Conservation (phyloP, 1,284 basidiomycete genomes). For the Meripilus lineatus region DNA sequence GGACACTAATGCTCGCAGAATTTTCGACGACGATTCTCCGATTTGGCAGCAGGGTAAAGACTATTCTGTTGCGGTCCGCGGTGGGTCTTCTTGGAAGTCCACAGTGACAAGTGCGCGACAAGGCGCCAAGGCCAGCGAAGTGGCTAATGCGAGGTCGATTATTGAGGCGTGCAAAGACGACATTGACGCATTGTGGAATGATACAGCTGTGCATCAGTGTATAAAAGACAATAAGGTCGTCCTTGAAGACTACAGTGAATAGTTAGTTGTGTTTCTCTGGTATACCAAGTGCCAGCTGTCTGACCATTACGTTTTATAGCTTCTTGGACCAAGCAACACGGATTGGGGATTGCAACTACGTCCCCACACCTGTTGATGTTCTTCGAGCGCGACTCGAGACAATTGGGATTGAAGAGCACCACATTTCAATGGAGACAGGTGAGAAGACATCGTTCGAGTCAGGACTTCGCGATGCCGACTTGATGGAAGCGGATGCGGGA, state of each 20-base stretch:
- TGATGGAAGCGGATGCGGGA: conserved; percentile 28
- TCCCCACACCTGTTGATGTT: conserved; percentile 57
- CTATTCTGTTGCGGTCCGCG: conserved; percentile 41
- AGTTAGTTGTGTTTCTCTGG: conserved; percentile 38
- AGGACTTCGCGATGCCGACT: neutral
- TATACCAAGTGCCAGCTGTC: too few relatives aligned
- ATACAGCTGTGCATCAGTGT: conserved; percentile 35
- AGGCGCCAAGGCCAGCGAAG: conserved; percentile 24
- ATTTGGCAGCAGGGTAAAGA: neutral
- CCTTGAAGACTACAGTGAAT: conserved; percentile 53
- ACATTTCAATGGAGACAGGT: conserved; percentile 47
- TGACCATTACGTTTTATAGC: conserved; percentile 32
- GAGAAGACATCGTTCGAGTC: conserved; percentile 6
- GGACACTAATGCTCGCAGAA: conserved; percentile 5
- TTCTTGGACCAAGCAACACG: conserved; percentile 53
- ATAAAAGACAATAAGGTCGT: conserved; percentile 38
- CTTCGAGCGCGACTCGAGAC: conserved; percentile 61
- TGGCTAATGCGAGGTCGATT: conserved; percentile 42
- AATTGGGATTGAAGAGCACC: conserved; percentile 58
- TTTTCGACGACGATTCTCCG: neutral
- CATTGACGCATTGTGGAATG: conserved; percentile 48
- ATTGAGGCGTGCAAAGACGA: conserved; percentile 51
- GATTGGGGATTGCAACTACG: conserved; percentile 45
- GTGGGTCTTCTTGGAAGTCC: conserved; percentile 49
- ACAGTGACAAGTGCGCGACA: too few relatives aligned